Percentiles rank a stretch among this genome's conserved stretches.
Evolutionary conservation across 352 stramenopile genomes (phyloP).

Genomic region (Globisporangium cederbergense): DNA sequence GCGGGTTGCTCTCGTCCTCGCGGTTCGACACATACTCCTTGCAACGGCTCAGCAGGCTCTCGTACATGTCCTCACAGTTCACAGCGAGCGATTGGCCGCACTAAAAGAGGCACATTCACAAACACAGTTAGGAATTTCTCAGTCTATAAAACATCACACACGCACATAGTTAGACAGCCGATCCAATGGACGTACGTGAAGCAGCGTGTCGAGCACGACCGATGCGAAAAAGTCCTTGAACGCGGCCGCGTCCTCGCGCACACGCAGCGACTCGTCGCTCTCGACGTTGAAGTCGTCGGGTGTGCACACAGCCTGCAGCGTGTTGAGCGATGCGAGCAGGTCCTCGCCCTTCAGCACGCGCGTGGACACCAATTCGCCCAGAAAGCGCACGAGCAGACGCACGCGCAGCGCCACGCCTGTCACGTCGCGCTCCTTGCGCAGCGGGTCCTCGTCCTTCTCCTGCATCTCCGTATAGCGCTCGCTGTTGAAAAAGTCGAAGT

Average conservation of each 20-base stretch:
- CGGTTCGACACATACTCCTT: slow-evolving; percentile 65
- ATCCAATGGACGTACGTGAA: slow-evolving; percentile 36
- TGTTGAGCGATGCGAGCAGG: slow-evolving; percentile 54
- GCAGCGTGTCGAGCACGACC: slow-evolving; percentile 64
- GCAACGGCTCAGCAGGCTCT: slow-evolving; percentile 66
- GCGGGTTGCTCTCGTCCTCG: slow-evolving; percentile 61
- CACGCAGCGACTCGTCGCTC: slow-evolving; percentile 38
- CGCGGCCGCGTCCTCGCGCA: slow-evolving; percentile 45
- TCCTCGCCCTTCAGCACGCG: slow-evolving; percentile 63
- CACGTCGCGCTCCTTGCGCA: slow-evolving; percentile 23
- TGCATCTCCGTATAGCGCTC: slow-evolving; percentile 17
- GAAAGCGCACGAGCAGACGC: slow-evolving; percentile 57
- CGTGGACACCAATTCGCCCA: slow-evolving; percentile 52
- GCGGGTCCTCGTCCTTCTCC: slow-evolving; percentile 33
- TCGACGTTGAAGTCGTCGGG: slow-evolving; percentile 55
- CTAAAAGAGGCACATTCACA: slow-evolving; percentile 11
- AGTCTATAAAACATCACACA: background rate
- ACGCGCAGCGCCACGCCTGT: slow-evolving; percentile 42
- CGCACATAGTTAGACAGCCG: background rate
- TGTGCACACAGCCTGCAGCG: slow-evolving; percentile 61
- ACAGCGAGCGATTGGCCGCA: slow-evolving; percentile 43
- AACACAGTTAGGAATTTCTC: background rate
- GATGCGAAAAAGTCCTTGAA: slow-evolving; percentile 80
- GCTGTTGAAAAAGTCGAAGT: slow-evolving; percentile 52
- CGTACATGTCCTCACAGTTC: slow-evolving; percentile 53